Evolutionary conservation across 23 red algal genomes (phyloP), one percentile per base, ranked within the genome.

Genomic region (Gracilariopsis chorda): DNA sequence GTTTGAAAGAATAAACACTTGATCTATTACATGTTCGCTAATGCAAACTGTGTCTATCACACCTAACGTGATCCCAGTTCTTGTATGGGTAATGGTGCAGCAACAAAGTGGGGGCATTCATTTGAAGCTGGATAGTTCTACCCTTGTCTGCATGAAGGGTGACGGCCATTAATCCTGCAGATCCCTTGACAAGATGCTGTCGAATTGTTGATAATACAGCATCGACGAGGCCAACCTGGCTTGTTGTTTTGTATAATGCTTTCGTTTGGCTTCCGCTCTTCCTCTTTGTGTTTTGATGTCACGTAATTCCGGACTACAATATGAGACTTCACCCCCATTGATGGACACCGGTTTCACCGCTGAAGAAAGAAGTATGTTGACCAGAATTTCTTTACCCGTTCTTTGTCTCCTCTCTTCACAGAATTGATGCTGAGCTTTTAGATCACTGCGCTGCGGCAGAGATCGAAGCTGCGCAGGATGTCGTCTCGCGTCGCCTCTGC

Each of bases 291-390:
- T 7, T 33, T 49, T 32, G 63, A 84, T 1, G 91, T 94, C 39
- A 94, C 58, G 46, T 44, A 85, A 69, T 94, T 81, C 7, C 91
- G 79, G 7, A 87, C 79, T 25, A 94, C 81, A 46, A 94, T 94
- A 25, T 94, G 91, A n/a, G 91, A 80, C 80, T 94, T 81, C 17
- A 94, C 91, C 17, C n/a, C 91, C 91, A 36, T 72, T 94, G 37
- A 94, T 94, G 34, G 76, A 94, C 4, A 94, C 62, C 21, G 91
- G 91, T 2, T n/a, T n/a, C 58, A 8, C 58, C n/a, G n/a, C n/a
- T n/a, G n/a, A n/a, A n/a, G n/a, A n/a, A n/a, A n/a, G n/a, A n/a
- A n/a, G n/a, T n/a, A n/a, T n/a, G n/a, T n/a, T n/a, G n/a, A n/a
- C n/a, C n/a, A n/a, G n/a, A n/a, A n/a, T n/a, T n/a, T n/a, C n/a